Base-by-base conservation (phyloP, 2,329 filamentous ascomycete genomes). In the Pestalotiopsis sp. region DNA sequence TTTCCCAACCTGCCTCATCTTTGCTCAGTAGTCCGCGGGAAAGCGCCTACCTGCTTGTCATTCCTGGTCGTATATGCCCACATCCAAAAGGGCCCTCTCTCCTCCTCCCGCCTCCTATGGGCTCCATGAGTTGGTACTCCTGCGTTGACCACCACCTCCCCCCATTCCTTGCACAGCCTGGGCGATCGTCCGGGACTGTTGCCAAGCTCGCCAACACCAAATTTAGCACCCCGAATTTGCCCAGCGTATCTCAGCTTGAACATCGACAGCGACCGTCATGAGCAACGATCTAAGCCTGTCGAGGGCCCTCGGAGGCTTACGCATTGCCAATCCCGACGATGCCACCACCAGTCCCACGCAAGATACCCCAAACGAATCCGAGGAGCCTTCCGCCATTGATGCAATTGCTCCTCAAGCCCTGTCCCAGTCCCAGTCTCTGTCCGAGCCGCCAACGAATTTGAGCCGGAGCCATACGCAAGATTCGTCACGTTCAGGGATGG, bases 291-390 rank as follows among this genome's bases (percentile, higher is more conserved):
- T 97, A 79, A 97, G 93, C 81, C 89, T 98, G 73, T 96, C 94
- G 77, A 92, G 94, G 83, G 93, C 94, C 77, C 87, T 98, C 76
- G 96, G 96, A 77, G 95, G 95, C 76, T 85, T 99, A 81, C 93
- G 95, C 79, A 98, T 99, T 80, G 95, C 96, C 75, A 99, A 98
- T 80, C 95, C 95, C 66, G 94, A 98, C 82, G 90, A 96, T 82
- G 86, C 88, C 71, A 79, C 78, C 58, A 76, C 76, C 48, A 77
- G 74, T 68, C 72, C 77, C 66, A 73, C 78, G 39, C 73, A 71
- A 66, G 76, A 80, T 57, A 63, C 68, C 64, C 71, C 74, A 57
- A 68, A 75, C 68, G 79, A 81, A 65, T 71, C 77, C 70, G 77
- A 77, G 64, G 72, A 68, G 58, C 57, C 71, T 26, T 67, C 63